Percentiles rank a stretch among this genome's conserved stretches.
Conservation (phyloP, 805 yeast genomes). For the Hemisphaericaspora nanyangensis region DNA sequence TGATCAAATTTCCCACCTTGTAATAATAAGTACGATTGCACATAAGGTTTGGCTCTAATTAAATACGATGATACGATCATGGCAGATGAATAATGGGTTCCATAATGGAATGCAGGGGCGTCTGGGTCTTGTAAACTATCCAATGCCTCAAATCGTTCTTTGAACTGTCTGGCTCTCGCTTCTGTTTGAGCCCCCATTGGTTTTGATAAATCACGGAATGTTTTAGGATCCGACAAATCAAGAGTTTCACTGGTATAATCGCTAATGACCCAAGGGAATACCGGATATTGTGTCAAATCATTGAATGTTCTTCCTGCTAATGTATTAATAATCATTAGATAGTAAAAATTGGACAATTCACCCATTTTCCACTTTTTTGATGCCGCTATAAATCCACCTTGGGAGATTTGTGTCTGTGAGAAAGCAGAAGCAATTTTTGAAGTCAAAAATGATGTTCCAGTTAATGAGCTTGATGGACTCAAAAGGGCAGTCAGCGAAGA, state of each 20-base stretch:
- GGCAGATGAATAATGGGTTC: conserved; percentile 90
- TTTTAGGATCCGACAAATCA: conserved; percentile 58
- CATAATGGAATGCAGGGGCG: conserved; percentile 83
- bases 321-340: conserved; percentile 74
- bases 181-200: conserved; percentile 89
- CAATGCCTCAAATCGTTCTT: conserved; percentile 70
- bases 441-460: conserved; percentile 16
- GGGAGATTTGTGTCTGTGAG: conserved; percentile 18
- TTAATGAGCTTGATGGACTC: conserved; percentile 34
- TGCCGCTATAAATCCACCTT: conserved; percentile 35
- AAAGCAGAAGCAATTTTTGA: conserved; percentile 37
- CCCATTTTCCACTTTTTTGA: conserved; percentile 76
- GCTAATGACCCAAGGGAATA: conserved; percentile 88
- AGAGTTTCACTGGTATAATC: conserved; percentile 71
- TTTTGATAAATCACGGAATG: conserved; percentile 72
- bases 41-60: conserved; percentile 76
- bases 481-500: conserved; percentile 22
- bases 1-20: conserved; percentile 91
- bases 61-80: conserved; percentile 85
- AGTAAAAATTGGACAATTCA: conserved; percentile 77
- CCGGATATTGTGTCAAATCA: conserved; percentile 86
- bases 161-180: conserved; percentile 57
- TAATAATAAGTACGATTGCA: conserved; percentile 67
- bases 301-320: conserved; percentile 87
- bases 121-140: conserved; percentile 52